Evolutionary conservation across 2,329 filamentous ascomycete genomes (phyloP), one percentile per base, ranked within the genome.

Genomic region (Sphaerulina populicola): DNA sequence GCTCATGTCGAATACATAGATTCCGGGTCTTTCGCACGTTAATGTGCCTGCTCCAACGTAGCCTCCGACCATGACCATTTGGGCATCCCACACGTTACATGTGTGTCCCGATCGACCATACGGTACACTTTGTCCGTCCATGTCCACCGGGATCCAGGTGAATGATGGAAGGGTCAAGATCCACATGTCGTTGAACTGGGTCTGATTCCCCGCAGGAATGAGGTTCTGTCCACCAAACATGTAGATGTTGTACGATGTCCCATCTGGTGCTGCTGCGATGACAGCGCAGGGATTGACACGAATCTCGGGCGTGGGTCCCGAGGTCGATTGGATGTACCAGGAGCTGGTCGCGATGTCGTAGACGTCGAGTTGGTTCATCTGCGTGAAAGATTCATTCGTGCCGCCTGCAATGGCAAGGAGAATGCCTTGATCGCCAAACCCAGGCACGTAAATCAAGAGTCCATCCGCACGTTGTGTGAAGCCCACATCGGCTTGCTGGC

Each of bases 21-120:
- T 75, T 1, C 83, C 83, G 0, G 82, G 81, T 12, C 70, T 77
- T 58, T 88, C 85, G 64, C 85, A 88, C 3, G 71, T 76, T 41
- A 80, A 71, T 4, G 49, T 45, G 9, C 80, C 71, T 23, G 73
- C 68, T 2, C 80, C 81, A 6, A 82, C 77, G 57, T 80, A 84
- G 9, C 88, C 88, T 23, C 88, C 88, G 11, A 91, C 73, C 6
- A 84, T 76, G 55, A 93, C 74, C 82, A 94, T 89, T 66, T 91
- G 87, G 52, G 84, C 82, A 12, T 88, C 83, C 69, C 88, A 91
- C 60, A 79, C 78, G 59, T 89, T 80, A 68, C 87, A 93, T 35
- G 81, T 80, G 65, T 91, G 86, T 0, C 86, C 86, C 1, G 82
- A 79, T 48, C 88, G 78, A 2, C 74, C 83, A 6, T 77, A 69